A percentile compares a stretch with the other conserved stretches of the same genome.
phyloP scores from a whole-genome alignment of 2,329 filamentous ascomycete species.

The Magnaporthiopsis incrustans region DNA sequence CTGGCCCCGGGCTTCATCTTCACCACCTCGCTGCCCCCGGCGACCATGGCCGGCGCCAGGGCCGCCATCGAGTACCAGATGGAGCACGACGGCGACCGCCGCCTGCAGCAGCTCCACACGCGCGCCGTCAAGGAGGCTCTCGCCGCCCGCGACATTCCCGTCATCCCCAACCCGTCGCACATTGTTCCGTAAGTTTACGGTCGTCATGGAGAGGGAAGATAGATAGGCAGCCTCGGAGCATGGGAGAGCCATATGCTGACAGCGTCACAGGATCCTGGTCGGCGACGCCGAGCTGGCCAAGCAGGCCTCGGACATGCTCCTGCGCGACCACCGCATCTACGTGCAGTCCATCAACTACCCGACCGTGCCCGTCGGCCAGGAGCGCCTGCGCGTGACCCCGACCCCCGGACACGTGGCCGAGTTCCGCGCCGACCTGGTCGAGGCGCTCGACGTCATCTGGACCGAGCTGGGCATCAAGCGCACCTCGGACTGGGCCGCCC shows the following conservation, averaged over 20 bases:
- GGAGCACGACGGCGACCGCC: conserved; percentile 73
- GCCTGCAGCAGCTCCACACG: conserved; percentile 92
- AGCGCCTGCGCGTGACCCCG: conserved; percentile 89
- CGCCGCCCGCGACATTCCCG: conserved; percentile 74
- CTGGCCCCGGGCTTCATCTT: conserved; percentile 8
- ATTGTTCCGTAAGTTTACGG: conserved; percentile 57
- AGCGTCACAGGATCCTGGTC: conserved; percentile 55
- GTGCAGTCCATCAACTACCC: conserved; percentile 99
- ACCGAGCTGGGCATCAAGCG: conserved; percentile 81
- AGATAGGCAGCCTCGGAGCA: not conserved
- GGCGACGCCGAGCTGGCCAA: conserved; percentile 91
- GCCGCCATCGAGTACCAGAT: conserved; percentile 93
- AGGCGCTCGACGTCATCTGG: conserved; percentile 84
- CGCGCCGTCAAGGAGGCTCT: conserved; percentile 86
- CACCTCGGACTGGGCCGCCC: conserved; percentile 81
- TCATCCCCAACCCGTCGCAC: conserved; percentile 95
- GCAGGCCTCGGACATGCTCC: conserved; percentile 82
- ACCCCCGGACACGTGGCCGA: conserved; percentile 85
- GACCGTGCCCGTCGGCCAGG: conserved; percentile 95
- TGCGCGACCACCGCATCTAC: conserved; percentile 87
- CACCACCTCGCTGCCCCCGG: conserved; percentile 59
- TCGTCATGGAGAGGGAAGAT: too few species aligned
- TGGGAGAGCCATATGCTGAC: not conserved
- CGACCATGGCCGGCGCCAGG: conserved; percentile 91
- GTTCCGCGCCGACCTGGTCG: conserved; percentile 77